Percentiles rank a stretch among this genome's conserved stretches.
Conservation (phyloP, 495 filamentous ascomycete genomes). For the Aspergillus egyptiacus region DNA sequence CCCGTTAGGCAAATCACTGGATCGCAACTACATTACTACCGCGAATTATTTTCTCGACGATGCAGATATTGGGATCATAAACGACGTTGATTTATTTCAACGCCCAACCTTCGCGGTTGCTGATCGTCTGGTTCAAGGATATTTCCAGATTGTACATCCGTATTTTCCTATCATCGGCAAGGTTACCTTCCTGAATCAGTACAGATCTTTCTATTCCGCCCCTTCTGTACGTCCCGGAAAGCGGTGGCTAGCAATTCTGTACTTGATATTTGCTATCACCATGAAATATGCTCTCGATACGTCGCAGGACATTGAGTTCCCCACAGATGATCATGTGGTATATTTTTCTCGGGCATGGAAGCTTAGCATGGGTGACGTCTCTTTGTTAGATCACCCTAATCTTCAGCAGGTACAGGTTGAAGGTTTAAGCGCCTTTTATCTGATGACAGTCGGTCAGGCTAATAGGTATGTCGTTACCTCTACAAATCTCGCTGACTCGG, state of each 20-base stretch:
- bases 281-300: slow-evolving; percentile 43
- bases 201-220: slow-evolving; percentile 33
- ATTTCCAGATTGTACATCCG: slow-evolving; percentile 52
- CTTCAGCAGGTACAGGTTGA: slow-evolving; percentile 54
- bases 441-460: slow-evolving; percentile 51
- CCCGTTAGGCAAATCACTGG: slow-evolving; percentile 14
- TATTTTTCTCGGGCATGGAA: slow-evolving; percentile 57
- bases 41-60: slow-evolving; percentile 56
- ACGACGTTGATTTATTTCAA: slow-evolving; percentile 40
- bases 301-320: background rate
- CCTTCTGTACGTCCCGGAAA: slow-evolving; percentile 32
- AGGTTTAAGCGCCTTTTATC: slow-evolving; percentile 54
- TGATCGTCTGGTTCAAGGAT: slow-evolving; percentile 47
- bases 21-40: slow-evolving; percentile 31
- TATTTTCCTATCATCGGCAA: slow-evolving; percentile 56
- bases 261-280: slow-evolving; percentile 62
- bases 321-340: slow-evolving; percentile 36
- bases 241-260: slow-evolving; percentile 55
- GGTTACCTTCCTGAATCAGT: slow-evolving; percentile 37
- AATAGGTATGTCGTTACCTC: slow-evolving; percentile 38
- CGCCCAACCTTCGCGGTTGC: slow-evolving; percentile 47
- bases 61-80: slow-evolving; percentile 33
- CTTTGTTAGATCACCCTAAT: slow-evolving; percentile 48
- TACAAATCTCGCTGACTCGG: background rate
- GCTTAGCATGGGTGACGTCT: slow-evolving; percentile 43